A percentile compares a stretch with the other conserved stretches of the same genome.
These are phyloP conservation scores for Arabis alpina DNA, from an alignment of 345 rosid genomes.

Conservation along the genomic window DNA sequence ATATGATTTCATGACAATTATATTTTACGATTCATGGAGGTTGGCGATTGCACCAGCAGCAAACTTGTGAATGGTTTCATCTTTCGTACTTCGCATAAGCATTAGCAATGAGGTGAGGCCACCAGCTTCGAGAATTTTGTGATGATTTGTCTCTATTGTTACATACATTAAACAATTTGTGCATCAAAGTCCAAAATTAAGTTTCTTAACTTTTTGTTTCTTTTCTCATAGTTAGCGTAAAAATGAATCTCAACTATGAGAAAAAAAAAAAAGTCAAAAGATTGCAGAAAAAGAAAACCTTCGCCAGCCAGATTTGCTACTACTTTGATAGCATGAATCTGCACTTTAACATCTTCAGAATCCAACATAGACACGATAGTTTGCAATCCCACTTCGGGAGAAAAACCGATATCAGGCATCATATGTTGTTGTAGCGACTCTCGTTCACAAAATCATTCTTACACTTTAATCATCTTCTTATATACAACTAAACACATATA, in stretches of 20 bases:
- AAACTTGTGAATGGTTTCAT: conserved; percentile 92
- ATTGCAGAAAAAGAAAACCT: conserved; percentile 63
- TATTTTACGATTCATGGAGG: conserved; percentile 96
- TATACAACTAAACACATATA: too few relatives aligned
- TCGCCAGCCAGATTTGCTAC: conserved; percentile 99
- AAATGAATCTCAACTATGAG: too few relatives aligned
- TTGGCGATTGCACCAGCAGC: conserved; percentile 99
- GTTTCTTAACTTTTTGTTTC: too few relatives aligned
- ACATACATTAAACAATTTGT: conserved; percentile 18
- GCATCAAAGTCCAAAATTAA: too few relatives aligned
- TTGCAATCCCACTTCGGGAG: conserved; percentile 82
- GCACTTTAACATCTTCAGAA: conserved; percentile 94
- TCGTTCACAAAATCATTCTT: too few relatives aligned
- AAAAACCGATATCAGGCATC: not conserved
- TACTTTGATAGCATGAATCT: conserved; percentile 96
- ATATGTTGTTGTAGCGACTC: not conserved
- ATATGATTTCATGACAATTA: not conserved
- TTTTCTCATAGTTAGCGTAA: too few relatives aligned
- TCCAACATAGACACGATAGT: conserved; percentile 93
- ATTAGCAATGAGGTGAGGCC: conserved; percentile 81
- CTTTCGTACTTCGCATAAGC: conserved; percentile 82
- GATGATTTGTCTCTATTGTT: conserved; percentile 82
- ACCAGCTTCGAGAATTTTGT: conserved; percentile 98
- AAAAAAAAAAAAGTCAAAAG: not conserved
- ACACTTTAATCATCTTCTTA: too few relatives aligned